Evolutionary conservation across 805 yeast species (phyloP), one percentile per base, ranked within the genome.

Genomic region (Metschnikowia colocasiae): DNA sequence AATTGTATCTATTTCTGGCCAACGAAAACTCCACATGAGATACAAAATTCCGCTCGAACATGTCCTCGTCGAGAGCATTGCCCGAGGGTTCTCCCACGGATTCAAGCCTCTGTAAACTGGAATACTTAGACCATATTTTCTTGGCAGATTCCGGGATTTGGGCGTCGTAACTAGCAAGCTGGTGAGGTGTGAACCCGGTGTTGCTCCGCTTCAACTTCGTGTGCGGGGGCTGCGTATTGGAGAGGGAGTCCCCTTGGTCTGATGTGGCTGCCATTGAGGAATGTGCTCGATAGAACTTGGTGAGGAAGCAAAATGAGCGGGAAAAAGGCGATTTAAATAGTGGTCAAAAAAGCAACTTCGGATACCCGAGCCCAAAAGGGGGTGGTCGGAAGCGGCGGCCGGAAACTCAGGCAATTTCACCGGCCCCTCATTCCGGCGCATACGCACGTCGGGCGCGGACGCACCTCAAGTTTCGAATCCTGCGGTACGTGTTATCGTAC

Each of bases 151-250:
- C 74, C 1, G 97, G 97, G 60, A 90, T 88, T 26, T 81, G 74
- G 34, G 88, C 80, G 62, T 90, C 96, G 61, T 87, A 83, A 31
- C 87, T 80, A 58, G 83, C 81, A 58, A 90, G 87, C 65, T 90
- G 96, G 56, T 87, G 85, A 9, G 96, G 96, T 3, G 95, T 82
- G 67, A 90, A 87, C 27, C 97, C 97, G 0, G 96, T 87, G 58
- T 87, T 76, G 39, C 96, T 82, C 60, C 97, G 77, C 61, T 82
- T 75, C 59, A 84, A 83, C 46, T 63, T 63, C 39, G 75, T 74
- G 40, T 57, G 65, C 16, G 75, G 75, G 51, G 43, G 23, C 4
- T 31, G 42, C 23, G 33, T 27, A 20, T 29, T 27, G 42, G 42
- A 39, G 26, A 29, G 34, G 9, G 26, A 29, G 23, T 19, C 33